phyloP scores from a whole-genome alignment of 2,329 filamentous ascomycete genomes.

The Pseudocercospora fuligena region DNA sequence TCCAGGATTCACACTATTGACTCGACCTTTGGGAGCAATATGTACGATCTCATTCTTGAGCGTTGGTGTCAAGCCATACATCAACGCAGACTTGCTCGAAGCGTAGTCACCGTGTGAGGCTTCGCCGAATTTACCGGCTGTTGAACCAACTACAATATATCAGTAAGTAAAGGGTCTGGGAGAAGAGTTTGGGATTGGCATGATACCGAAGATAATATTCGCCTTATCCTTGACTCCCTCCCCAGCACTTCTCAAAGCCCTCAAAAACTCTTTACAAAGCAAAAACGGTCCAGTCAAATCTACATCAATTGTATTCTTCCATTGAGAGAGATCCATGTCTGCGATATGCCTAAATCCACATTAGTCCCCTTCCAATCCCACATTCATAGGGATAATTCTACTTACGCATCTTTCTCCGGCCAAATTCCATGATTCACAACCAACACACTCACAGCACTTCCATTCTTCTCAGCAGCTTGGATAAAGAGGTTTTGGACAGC shows the following conservation, averaged over 20 bases:
- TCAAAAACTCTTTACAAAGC: conserved; percentile 35
- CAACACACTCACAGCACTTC: conserved; percentile 44
- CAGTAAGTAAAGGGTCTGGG: background rate
- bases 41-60: conserved; percentile 42
- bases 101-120: conserved; percentile 40
- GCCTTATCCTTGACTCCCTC: conserved; percentile 31
- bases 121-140: conserved; percentile 42
- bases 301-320: conserved; percentile 37
- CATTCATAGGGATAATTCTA: too few relatives aligned
- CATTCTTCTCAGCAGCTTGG: conserved; percentile 43
- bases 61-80: conserved; percentile 38
- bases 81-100: conserved; percentile 36
- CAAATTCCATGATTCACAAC: conserved; percentile 47
- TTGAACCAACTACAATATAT: conserved; percentile 30
- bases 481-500: conserved; percentile 39
- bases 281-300: conserved; percentile 40
- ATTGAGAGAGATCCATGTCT: conserved; percentile 38
- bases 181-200: background rate
- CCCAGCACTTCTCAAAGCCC: conserved; percentile 28
- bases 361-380: too few relatives aligned
- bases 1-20: conserved; percentile 38
- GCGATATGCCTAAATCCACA: conserved; percentile 26
- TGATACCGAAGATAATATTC: conserved; percentile 36
- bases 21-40: conserved; percentile 34
- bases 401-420: conserved; percentile 28